phyloP scores from a whole-genome alignment of 768 basidiomycete species.

The Phylloporus sp. region DNA sequence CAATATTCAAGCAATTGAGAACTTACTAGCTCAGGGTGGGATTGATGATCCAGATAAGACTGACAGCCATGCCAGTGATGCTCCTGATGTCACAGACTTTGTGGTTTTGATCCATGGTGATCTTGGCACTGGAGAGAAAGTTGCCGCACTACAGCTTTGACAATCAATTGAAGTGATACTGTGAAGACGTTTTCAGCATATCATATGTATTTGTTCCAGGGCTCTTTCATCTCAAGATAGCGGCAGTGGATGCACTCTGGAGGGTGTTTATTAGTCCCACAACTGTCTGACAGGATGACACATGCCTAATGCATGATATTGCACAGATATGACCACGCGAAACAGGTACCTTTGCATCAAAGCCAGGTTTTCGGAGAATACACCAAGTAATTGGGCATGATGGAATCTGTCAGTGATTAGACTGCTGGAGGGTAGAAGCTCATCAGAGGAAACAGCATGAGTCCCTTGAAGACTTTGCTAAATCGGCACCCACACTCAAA shows the following conservation, averaged over 20 bases:
- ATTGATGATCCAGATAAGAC: background rate
- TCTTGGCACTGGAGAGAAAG: background rate
- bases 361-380: slow-evolving; percentile 36
- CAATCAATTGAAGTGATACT: slow-evolving; percentile 5
- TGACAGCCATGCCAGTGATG: background rate
- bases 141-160: background rate
- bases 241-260: slow-evolving; percentile 24
- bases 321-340: slow-evolving; percentile 14
- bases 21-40: background rate
- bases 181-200: slow-evolving; percentile 27
- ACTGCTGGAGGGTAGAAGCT: slow-evolving; percentile 26
- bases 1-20: background rate
- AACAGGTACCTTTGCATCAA: background rate
- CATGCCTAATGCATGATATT: slow-evolving; percentile 20
- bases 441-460: slow-evolving; percentile 21
- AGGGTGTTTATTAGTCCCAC: slow-evolving; percentile 7
- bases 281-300: slow-evolving; percentile 4
- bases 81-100: background rate
- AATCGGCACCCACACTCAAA: slow-evolving; percentile 16
- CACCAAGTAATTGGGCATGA: slow-evolving; percentile 34
- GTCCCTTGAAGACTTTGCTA: slow-evolving; percentile 16
- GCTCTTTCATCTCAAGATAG: slow-evolving; percentile 16
- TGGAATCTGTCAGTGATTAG: slow-evolving; percentile 23
- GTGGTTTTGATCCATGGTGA: background rate
- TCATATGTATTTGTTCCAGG: slow-evolving; percentile 33